These are phyloP conservation scores for Cryptococcus deneoformans DNA, from an alignment of 1,284 basidiomycete species.

Conservation along the genomic window DNA sequence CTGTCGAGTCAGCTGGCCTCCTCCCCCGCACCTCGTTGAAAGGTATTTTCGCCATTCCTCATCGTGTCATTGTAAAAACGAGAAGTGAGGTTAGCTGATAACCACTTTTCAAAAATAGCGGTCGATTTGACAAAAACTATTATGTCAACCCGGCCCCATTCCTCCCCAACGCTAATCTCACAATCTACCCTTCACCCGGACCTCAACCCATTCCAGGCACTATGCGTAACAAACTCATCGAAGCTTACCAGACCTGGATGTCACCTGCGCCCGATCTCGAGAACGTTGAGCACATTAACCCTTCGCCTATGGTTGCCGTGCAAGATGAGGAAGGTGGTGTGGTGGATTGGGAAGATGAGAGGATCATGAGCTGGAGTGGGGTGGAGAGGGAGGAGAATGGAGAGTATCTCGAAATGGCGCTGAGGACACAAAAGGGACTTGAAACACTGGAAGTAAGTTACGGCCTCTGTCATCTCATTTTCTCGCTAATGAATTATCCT, in stretches of 20 bases:
- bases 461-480: neutral
- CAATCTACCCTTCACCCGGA: slow-evolving; percentile 13
- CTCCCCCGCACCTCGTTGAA: slow-evolving; percentile 27
- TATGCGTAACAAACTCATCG: slow-evolving; percentile 14
- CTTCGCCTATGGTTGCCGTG: slow-evolving; percentile 24
- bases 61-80: neutral
- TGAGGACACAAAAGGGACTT: slow-evolving; percentile 20
- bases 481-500: neutral
- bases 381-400: slow-evolving; percentile 35
- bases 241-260: slow-evolving; percentile 30
- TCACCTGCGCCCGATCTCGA: slow-evolving; percentile 25
- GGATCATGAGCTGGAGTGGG: slow-evolving; percentile 37
- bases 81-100: neutral
- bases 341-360: slow-evolving; percentile 39
- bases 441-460: slow-evolving; percentile 15
- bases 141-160: slow-evolving; percentile 38
- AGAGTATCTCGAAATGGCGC: slow-evolving; percentile 26
- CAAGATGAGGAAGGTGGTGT: slow-evolving; percentile 13
- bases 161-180: slow-evolving; percentile 23
- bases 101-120: slow-evolving; percentile 9
- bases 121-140: slow-evolving; percentile 30
- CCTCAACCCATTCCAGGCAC: slow-evolving; percentile 4
- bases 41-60: no score
- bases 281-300: slow-evolving; percentile 11
- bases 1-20: slow-evolving; percentile 36